A percentile compares a stretch with the other conserved stretches of the same genome.
These are phyloP conservation scores for Aspergillus thermomutatus DNA, from an alignment of 2,329 filamentous ascomycete species.

Conservation along the genomic window DNA sequence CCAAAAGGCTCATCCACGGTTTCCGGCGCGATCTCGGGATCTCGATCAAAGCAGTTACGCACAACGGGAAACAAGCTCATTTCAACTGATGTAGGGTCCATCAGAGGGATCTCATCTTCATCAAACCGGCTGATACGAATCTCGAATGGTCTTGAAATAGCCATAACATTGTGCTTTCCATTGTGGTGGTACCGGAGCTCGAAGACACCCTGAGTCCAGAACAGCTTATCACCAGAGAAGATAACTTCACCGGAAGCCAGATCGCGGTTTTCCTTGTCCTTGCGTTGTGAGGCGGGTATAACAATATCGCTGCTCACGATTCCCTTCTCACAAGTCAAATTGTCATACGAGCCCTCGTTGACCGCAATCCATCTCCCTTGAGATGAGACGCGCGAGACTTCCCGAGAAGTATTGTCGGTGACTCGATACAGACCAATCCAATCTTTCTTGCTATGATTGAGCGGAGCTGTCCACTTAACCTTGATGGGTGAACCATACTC, in stretches of 20 bases:
- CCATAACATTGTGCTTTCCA: conserved; percentile 88
- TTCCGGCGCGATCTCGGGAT: conserved; percentile 84
- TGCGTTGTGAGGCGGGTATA: conserved; percentile 42
- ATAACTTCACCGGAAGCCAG: conserved; percentile 75
- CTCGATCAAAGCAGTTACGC: conserved; percentile 86
- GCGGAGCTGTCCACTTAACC: conserved; percentile 85
- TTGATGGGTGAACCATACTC: conserved; percentile 88
- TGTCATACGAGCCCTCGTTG: conserved; percentile 72
- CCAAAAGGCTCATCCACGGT: conserved; percentile 80
- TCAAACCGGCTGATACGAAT: conserved; percentile 79
- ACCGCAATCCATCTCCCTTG: conserved; percentile 88
- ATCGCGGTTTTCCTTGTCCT: conserved; percentile 51
- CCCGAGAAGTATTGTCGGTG: conserved; percentile 83
- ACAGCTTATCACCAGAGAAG: conserved; percentile 89
- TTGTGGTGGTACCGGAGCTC: conserved; percentile 97
- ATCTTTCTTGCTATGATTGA: conserved; percentile 83
- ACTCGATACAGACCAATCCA: conserved; percentile 98
- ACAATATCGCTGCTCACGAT: conserved; percentile 68
- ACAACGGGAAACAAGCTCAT: conserved; percentile 75
- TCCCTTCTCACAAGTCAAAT: conserved; percentile 69
- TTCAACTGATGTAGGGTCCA: conserved; percentile 70
- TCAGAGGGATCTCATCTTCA: conserved; percentile 62
- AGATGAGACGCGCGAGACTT: conserved; percentile 78
- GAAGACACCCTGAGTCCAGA: conserved; percentile 95
- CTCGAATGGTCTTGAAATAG: conserved; percentile 89